A percentile compares a stretch with the other conserved stretches of the same genome.
These are phyloP conservation scores for Fusarium phyllophilum DNA, from an alignment of 2,329 filamentous ascomycete species.

Conservation along the genomic window DNA sequence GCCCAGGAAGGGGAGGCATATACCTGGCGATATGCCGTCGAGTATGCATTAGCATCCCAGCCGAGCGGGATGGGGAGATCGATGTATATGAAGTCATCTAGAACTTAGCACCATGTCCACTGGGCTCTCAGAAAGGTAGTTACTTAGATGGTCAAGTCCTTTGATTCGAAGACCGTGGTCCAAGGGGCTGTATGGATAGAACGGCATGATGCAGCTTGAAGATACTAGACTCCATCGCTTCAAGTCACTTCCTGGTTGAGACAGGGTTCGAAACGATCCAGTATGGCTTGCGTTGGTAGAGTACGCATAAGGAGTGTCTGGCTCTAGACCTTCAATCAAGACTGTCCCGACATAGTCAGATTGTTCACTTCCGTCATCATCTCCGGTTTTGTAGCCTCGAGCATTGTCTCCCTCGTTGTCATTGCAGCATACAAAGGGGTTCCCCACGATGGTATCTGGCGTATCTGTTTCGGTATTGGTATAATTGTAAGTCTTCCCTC, in stretches of 20 bases:
- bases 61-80: neutral
- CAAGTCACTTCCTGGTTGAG: fast-evolving
- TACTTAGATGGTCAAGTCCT: neutral
- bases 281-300: neutral
- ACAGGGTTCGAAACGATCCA: neutral
- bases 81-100: neutral
- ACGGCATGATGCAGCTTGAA: neutral
- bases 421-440: neutral
- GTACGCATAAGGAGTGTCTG: neutral
- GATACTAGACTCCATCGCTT: neutral
- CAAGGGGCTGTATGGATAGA: neutral
- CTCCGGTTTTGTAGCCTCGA: neutral
- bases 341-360: neutral
- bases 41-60: neutral
- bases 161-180: neutral
- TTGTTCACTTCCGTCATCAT: neutral
- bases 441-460: neutral
- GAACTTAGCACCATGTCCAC: neutral
- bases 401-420: neutral
- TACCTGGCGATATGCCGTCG: neutral
- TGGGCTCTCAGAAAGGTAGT: neutral
- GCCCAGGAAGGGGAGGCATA: neutral
- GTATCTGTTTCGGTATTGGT: neutral
- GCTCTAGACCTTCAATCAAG: neutral
- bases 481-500: neutral